These are phyloP conservation scores for Flaveria sonorensis DNA, from an alignment of 129 eudicot genomes.

Conservation along the genomic window DNA sequence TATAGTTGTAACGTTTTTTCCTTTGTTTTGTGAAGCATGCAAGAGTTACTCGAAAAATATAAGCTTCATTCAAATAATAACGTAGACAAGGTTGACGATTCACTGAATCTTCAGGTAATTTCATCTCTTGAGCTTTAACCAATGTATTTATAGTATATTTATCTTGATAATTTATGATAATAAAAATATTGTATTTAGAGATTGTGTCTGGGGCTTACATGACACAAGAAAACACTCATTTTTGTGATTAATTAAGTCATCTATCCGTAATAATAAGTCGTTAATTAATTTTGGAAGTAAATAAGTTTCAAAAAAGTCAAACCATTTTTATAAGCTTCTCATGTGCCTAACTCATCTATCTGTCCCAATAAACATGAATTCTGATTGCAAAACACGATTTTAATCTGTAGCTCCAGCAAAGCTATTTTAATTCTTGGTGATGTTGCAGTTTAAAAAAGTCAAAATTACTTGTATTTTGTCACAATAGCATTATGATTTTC, in stretches of 20 bases:
- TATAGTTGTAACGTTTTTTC: neutral
- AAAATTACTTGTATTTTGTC: neutral
- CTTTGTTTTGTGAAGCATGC: slow-evolving; percentile 50
- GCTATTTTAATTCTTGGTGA: too few species aligned
- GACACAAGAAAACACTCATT: neutral
- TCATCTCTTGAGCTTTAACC: neutral
- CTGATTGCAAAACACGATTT: too few species aligned
- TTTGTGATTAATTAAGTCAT: neutral
- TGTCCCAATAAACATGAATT: neutral
- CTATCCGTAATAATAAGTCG: neutral
- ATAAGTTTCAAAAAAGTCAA: neutral
- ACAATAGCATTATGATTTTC: neutral
- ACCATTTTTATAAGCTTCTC: neutral
- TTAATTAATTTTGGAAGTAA: too few species aligned
- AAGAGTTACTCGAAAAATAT: slow-evolving; percentile 55
- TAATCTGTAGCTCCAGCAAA: too few species aligned
- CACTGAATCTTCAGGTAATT: slow-evolving; percentile 51
- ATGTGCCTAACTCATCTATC: neutral
- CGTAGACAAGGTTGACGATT: slow-evolving; percentile 28
- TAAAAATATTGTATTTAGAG: neutral
- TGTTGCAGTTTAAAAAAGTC: too few species aligned
- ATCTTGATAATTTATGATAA: neutral
- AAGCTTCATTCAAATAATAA: slow-evolving; percentile 45
- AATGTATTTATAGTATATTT: neutral
- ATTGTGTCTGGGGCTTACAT: neutral